phyloP scores from a whole-genome alignment of 2,329 filamentous ascomycete genomes.

The Colletotrichum acutatum region DNA sequence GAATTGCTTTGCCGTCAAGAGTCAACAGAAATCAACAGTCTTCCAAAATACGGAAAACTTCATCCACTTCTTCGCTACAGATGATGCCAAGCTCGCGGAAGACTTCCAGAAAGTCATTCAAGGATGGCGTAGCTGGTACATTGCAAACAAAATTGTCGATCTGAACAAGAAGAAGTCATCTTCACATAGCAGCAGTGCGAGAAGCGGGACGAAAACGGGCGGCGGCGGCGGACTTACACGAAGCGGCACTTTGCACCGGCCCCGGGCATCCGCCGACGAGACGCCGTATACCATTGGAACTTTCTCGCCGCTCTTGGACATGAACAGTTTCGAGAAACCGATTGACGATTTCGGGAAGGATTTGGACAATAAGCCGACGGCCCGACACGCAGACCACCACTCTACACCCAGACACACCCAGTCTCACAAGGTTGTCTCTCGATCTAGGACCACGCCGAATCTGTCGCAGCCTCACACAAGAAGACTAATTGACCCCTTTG shows the following conservation, averaged over 20 bases:
- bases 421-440: constrained; percentile 19
- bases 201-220: constrained; percentile 43
- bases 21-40: constrained; percentile 86
- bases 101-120: constrained; percentile 79
- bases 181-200: constrained; percentile 42
- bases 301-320: constrained; percentile 75
- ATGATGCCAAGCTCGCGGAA: constrained; percentile 74
- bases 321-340: constrained; percentile 66
- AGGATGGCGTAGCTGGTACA: constrained; percentile 90
- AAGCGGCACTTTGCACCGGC: constrained; percentile 45
- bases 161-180: constrained; percentile 52
- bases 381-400: constrained; percentile 10
- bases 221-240: constrained; percentile 40
- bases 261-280: constrained; percentile 57
- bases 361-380: constrained; percentile 37
- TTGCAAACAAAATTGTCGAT: constrained; percentile 75
- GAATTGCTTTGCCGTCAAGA: constrained; percentile 89
- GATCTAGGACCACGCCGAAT: constrained; percentile 24
- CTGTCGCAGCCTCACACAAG: constrained; percentile 11
- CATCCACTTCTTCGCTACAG: constrained; percentile 90
- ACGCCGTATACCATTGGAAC: constrained; percentile 72
- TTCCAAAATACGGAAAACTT: constrained; percentile 87
- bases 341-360: constrained; percentile 62
- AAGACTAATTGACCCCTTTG: constrained; percentile 32
- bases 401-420: constrained; percentile 1